Conservation (phyloP, 2,329 filamentous ascomycete species). For the Blastomyces emzantsi region DNA sequence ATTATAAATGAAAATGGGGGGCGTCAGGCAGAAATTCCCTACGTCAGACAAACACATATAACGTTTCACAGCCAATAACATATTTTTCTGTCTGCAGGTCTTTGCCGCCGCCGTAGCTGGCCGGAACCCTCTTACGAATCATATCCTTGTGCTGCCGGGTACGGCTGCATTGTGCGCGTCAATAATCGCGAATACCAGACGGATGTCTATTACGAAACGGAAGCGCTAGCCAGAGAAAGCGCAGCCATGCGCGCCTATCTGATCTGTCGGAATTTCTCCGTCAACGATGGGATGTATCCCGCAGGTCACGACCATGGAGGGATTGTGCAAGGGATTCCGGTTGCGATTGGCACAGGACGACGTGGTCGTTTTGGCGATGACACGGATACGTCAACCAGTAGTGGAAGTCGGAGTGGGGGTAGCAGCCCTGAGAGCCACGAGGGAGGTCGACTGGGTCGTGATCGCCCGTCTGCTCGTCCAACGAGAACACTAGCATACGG, state of each 20-base stretch:
- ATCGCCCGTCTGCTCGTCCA: constrained; percentile 18
- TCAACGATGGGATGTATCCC: constrained; percentile 83
- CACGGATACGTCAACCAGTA: constrained; percentile 33
- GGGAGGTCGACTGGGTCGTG: constrained; percentile 20
- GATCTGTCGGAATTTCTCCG: constrained; percentile 95
- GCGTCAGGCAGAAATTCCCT: constrained; percentile 2
- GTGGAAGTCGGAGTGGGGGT: constrained; percentile 45
- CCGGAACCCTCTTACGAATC: constrained; percentile 81
- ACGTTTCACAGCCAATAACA: constrained; percentile 31
- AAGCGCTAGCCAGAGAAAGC: constrained; percentile 78
- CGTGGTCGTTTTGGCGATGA: constrained; percentile 44
- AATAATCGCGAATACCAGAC: constrained; percentile 97
- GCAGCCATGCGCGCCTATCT: constrained; percentile 94
- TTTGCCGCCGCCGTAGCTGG: constrained; percentile 93
- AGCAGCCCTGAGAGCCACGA: constrained; percentile 43
- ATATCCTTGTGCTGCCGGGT: constrained; percentile 64
- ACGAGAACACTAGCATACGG: constrained; percentile 23
- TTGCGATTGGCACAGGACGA: constrained; percentile 54
- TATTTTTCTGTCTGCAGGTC: constrained; percentile 49
- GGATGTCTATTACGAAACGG: constrained; percentile 72
- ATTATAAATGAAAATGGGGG: not conserved
- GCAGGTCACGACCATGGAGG: constrained; percentile 46
- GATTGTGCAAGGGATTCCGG: constrained; percentile 52
- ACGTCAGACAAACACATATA: constrained; percentile 1
- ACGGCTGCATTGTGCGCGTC: constrained; percentile 82